Percentiles rank a stretch among this genome's conserved stretches.
Evolutionary conservation across 2,329 filamentous ascomycete species (phyloP).

Genomic region (Ophiosphaerella herpotricha): DNA sequence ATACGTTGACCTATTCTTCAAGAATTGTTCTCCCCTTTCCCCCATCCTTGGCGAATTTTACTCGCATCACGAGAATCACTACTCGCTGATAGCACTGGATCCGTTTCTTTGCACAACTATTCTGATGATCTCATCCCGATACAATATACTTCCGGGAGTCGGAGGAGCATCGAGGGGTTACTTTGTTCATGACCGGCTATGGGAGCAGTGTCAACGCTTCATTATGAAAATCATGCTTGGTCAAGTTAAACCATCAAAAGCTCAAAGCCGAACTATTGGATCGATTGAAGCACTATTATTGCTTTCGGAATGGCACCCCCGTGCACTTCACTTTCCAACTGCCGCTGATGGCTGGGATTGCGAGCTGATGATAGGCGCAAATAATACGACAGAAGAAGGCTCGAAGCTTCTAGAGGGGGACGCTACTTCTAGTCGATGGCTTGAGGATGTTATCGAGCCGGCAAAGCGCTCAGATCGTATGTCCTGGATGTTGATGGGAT

Average conservation of each 20-base stretch:
- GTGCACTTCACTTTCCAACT: constrained; percentile 59
- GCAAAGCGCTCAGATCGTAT: constrained; percentile 61
- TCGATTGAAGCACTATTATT: constrained; percentile 59
- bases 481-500: constrained; percentile 65
- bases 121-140: constrained; percentile 60
- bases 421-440: constrained; percentile 51
- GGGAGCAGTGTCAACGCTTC: constrained; percentile 60
- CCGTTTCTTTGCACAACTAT: constrained; percentile 60
- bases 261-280: constrained; percentile 56
- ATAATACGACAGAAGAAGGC: constrained; percentile 46
- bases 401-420: constrained; percentile 42
- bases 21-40: constrained; percentile 57
- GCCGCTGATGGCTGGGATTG: constrained; percentile 61
- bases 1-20: constrained; percentile 59
- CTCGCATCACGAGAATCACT: constrained; percentile 55
- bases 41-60: constrained; percentile 58
- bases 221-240: constrained; percentile 60
- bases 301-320: constrained; percentile 62
- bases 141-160: constrained; percentile 47
- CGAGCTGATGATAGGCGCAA: constrained; percentile 52
- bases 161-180: constrained; percentile 55
- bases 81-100: constrained; percentile 55
- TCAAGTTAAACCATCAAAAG: constrained; percentile 57
- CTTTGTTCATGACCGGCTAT: constrained; percentile 59
- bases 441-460: constrained; percentile 60